phyloP scores from a whole-genome alignment of 176 grass and related monocot genomes.

The Musa itinerans region DNA sequence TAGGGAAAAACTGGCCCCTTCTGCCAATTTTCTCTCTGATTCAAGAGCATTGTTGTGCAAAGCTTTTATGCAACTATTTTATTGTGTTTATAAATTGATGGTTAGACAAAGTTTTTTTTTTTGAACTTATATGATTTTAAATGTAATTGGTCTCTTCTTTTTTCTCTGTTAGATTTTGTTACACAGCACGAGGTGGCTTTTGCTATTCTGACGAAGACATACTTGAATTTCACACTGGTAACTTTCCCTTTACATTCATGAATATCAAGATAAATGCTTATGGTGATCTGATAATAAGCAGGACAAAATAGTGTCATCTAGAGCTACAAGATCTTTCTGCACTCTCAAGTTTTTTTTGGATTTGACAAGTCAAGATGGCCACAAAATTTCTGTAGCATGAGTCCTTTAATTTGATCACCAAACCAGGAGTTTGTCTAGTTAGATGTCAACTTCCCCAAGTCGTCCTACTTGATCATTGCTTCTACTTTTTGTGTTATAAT shows the following conservation, averaged over 20 bases:
- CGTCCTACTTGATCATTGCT: not conserved
- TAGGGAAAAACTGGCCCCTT: slow-evolving; percentile 22
- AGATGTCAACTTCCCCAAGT: not conserved
- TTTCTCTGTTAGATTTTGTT: slow-evolving; percentile 54
- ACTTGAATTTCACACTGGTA: slow-evolving; percentile 66
- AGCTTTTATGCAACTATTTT: not conserved
- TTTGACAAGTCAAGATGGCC: not conserved
- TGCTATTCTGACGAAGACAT: slow-evolving; percentile 88
- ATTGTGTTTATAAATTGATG: not conserved
- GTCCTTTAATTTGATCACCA: too few species aligned
- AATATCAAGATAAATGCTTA: not conserved
- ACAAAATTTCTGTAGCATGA: not conserved
- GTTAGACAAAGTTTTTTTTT: not conserved
- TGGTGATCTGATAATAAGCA: not conserved
- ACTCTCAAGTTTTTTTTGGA: not conserved
- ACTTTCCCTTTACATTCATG: not conserved
- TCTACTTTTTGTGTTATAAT: not conserved
- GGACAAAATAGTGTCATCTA: not conserved
- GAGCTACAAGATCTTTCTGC: not conserved
- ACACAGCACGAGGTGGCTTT: slow-evolving; percentile 78
- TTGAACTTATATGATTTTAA: not conserved
- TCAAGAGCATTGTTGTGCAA: not conserved
- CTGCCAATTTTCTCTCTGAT: not conserved
- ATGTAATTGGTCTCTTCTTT: not conserved
- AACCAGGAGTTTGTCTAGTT: too few species aligned